Base-by-base conservation (phyloP, 164 flowering plant species). In the Akebia trifoliata region DNA sequence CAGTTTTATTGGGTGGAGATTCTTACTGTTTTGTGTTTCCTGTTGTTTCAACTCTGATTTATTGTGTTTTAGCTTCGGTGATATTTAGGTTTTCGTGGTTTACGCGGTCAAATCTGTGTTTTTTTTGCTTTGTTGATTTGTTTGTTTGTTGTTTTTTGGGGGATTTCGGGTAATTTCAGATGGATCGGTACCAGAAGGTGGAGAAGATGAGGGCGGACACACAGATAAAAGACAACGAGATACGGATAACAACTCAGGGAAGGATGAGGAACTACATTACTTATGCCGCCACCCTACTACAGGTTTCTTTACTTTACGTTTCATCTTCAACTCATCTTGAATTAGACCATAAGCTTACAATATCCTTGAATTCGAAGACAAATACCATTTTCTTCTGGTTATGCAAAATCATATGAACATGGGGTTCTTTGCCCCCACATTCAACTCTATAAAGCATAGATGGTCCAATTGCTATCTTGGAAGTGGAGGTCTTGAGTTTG, bases 161-260 rank as follows among this genome's bases (percentile, higher is more conserved):
- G 48, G 30, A 30, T 31, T 44, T 22, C 11, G 35, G 51, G 30
- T 24, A 17, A 20, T 43, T 32, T 8, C 17, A 63, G 72, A 70
- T 66, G 71, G 71, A 66, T 59, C 68, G 75, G 39, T 70, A 70
- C 61, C 74, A 70, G 60, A 60, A 70, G 48, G 74, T 70, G 56
- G 74, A 70, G 74, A 70, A 66, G 56, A 70, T 67, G 10, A 61
- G 63, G 51, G 51, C 59, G 3, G 74, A 61, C 8, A 62, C 74
- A 52, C 70, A 70, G 20, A 70, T 70, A 34, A 70, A 61, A 26
- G 74, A 70, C 60, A 70, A 66, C n/a, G 74, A 70, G 59, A 70
- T 70, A 9, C 59, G 74, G 50, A 70, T 70, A 24, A 70, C 74
- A 22, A 62, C 74, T 26, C 70, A 61, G 29, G 74, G 74, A 47